Evolutionary conservation across 345 rosid species (phyloP), one percentile per base, ranked within the genome.

Genomic region (Raphanus sativus): DNA sequence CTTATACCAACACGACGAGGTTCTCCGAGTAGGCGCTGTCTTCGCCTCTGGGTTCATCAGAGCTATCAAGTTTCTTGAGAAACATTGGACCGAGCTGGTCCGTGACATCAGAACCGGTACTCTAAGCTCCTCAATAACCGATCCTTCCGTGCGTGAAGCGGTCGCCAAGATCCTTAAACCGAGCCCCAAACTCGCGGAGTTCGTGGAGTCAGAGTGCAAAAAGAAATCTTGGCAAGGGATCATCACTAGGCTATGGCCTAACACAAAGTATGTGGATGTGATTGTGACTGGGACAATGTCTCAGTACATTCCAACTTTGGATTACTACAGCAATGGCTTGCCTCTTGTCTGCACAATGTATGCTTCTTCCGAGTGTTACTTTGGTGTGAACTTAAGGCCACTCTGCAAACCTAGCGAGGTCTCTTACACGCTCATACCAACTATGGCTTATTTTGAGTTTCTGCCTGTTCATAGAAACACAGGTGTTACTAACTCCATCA

Each of bases 261-360:
- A 90, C 77, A 88, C 92, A 2, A 90, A 89, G 82, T 88, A 88
- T 80, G 93, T 95, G 66, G 99, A 95, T 85, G 98, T 95, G 54
- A 92, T 95, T 83, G 98, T 92, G 86, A 95, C 99, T 6, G 99
- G 99, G 62, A 88, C 99, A 17, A 95, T 95, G 99, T 95, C 98
- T 63, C 99, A 95, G 72, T 95, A 95, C 59, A 95, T 95, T 67
- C 98, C 96, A 17, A 92, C 91, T 58, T 90, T 95, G 54, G 99
- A 95, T 81, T 92, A 86, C 75, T 91, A 92, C 65, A 95, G 98
- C 80, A 87, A 89, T 58, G 87, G 88, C 38, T 83, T 95, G 79
- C 98, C 99, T 54, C 89, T 95, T 62, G 98, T 95, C 34, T 95
- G 98, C 83, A 90, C 99, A 64, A 92, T 92, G 98, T 95, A 95